Conservation (phyloP, 306 rosid genomes). For the Oxytropis ochrocephala region DNA sequence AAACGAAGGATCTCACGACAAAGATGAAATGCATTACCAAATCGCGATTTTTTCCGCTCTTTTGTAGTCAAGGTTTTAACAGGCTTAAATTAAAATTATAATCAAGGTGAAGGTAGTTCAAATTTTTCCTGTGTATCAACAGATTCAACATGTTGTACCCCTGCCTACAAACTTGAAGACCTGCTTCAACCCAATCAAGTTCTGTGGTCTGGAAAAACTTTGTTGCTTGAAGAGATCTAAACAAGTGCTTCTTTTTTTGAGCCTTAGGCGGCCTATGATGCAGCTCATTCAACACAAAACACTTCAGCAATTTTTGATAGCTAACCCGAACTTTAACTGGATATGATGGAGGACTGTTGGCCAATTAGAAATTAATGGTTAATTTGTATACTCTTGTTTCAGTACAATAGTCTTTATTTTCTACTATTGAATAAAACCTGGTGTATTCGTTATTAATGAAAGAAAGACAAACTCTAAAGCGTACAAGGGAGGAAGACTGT, state of each 20-base stretch:
- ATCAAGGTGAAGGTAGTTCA: constrained; percentile 98
- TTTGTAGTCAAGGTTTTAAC: constrained; percentile 94
- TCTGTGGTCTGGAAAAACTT: constrained; percentile 98
- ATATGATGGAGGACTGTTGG: constrained; percentile 87
- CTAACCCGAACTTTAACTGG: constrained; percentile 99
- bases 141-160: constrained; percentile 97
- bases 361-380: background rate
- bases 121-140: constrained; percentile 89
- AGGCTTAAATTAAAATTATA: constrained; percentile 96
- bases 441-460: background rate
- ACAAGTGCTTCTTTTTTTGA: constrained; percentile 91
- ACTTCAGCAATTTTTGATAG: constrained; percentile 86
- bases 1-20: constrained; percentile 96
- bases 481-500: background rate
- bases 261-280: constrained; percentile 99
- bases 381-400: background rate
- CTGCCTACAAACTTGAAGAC: constrained; percentile 99
- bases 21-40: constrained; percentile 98
- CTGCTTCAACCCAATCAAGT: constrained; percentile 99
- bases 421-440: background rate
- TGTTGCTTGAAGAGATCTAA: constrained; percentile 93
- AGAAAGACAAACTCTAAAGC: background rate
- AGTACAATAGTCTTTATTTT: background rate
- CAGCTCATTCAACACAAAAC: constrained; percentile 94
- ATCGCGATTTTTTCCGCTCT: constrained; percentile 93